Evolutionary conservation across 306 rosid species (phyloP).

Genomic region (Gastrolobium villosum): DNA sequence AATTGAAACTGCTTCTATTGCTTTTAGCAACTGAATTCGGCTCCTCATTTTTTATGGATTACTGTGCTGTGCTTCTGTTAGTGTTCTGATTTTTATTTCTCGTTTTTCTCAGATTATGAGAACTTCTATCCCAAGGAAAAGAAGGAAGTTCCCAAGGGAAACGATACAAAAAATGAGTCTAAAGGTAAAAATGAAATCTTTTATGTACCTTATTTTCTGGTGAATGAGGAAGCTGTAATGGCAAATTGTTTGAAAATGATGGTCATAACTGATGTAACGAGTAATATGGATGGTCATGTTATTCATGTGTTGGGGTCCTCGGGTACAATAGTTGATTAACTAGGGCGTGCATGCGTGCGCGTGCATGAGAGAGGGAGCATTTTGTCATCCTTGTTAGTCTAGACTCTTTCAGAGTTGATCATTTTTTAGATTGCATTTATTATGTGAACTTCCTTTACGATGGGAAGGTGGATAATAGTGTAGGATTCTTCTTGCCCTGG

Average conservation of each 20-base stretch:
- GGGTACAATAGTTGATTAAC: background rate
- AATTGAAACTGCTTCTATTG: conserved; percentile 22
- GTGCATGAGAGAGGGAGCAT: background rate
- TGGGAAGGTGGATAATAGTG: conserved; percentile 25
- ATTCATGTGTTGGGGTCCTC: background rate
- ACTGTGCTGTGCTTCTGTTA: conserved; percentile 7
- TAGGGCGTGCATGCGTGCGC: background rate
- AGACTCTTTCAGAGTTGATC: background rate
- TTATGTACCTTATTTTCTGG: background rate
- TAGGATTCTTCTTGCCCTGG: conserved; percentile 26
- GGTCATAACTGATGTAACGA: conserved; percentile 24
- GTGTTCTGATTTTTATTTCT: conserved; percentile 33
- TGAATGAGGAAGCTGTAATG: conserved; percentile 1
- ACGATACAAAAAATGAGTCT: conserved; percentile 76
- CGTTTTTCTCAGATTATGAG: conserved; percentile 72
- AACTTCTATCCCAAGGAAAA: conserved; percentile 89
- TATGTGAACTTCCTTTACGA: conserved; percentile 2
- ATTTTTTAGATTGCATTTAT: background rate
- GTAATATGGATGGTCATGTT: background rate
- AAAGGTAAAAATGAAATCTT: conserved; percentile 63
- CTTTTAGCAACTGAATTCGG: background rate
- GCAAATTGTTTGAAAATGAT: conserved; percentile 42
- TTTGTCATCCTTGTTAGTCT: background rate
- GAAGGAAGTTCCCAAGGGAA: conserved; percentile 85
- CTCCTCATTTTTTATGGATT: background rate